These are phyloP conservation scores for Angomonas deanei DNA, from an alignment of 208 protist genomes.

Conservation along the genomic window DNA sequence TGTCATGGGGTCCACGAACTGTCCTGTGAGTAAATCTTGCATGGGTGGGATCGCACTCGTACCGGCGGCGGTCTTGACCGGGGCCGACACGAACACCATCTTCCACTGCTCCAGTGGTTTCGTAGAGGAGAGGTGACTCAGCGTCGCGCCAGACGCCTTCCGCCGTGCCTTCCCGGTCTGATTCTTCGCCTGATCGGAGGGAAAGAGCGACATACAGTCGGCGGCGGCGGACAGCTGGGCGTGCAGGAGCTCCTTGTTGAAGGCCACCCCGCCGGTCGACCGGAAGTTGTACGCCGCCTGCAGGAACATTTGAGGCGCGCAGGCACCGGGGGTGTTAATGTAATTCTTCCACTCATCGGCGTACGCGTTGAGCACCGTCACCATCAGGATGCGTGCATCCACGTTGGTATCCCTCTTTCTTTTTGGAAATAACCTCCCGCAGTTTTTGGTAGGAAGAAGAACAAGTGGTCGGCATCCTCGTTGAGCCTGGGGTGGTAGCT, in stretches of 20 bases:
- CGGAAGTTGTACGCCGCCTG: constrained; percentile 74
- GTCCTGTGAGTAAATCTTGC: constrained; percentile 82
- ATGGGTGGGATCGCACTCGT: constrained; percentile 63
- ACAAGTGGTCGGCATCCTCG: constrained; percentile 78
- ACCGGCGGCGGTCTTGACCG: constrained; percentile 25
- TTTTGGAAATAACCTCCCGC: constrained; percentile 65
- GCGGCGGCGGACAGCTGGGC: constrained; percentile 68
- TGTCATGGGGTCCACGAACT: constrained; percentile 83
- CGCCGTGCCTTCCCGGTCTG: too few species aligned
- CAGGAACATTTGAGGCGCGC: constrained; percentile 59
- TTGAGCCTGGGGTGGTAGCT: constrained; percentile 19
- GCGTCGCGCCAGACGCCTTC: not conserved
- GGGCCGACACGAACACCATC: constrained; percentile 73
- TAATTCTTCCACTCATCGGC: constrained; percentile 83
- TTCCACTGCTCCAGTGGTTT: constrained; percentile 19
- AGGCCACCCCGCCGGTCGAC: constrained; percentile 20
- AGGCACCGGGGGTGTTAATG: constrained; percentile 60
- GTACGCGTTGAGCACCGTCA: constrained; percentile 75
- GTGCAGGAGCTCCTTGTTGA: constrained; percentile 85
- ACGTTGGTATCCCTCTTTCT: constrained; percentile 55
- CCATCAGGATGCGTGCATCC: constrained; percentile 58
- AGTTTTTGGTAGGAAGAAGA: constrained; percentile 82
- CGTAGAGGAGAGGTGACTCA: not conserved
- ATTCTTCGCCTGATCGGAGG: too few species aligned
- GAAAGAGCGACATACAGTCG: constrained; percentile 19